phyloP scores from a whole-genome alignment of 2,329 filamentous ascomycete genomes.

The Scedosporium dehoogii region DNA sequence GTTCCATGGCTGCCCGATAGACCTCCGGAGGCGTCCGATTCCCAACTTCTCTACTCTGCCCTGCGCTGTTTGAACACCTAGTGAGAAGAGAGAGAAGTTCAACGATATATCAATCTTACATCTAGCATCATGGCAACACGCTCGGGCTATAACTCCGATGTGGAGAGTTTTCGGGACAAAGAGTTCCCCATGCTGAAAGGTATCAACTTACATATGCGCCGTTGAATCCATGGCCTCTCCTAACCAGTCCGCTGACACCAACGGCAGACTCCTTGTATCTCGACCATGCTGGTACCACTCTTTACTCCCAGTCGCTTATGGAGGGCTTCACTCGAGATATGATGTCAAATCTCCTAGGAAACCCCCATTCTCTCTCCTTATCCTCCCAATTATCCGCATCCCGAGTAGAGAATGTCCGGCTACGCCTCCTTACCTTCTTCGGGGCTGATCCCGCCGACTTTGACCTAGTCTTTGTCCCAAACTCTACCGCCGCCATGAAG shows the following conservation, averaged over 20 bases:
- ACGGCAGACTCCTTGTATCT: conserved; percentile 35
- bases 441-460: conserved; percentile 48
- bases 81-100: background rate
- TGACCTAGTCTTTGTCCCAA: conserved; percentile 52
- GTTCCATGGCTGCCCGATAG: too few species aligned
- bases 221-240: too few species aligned
- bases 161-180: conserved; percentile 46
- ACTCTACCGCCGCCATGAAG: conserved; percentile 54
- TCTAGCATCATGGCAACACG: conserved; percentile 2
- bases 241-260: background rate
- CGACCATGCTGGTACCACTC: conserved; percentile 47
- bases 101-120: background rate
- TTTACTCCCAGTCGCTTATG: conserved; percentile 49
- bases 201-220: conserved; percentile 19
- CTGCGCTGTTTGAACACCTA: too few species aligned
- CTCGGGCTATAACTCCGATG: conserved; percentile 43
- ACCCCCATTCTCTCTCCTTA: conserved; percentile 55
- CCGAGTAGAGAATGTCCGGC: conserved; percentile 45
- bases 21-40: too few species aligned
- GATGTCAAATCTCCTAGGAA: conserved; percentile 50
- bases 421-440: conserved; percentile 45
- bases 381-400: conserved; percentile 48
- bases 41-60: too few species aligned
- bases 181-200: conserved; percentile 66
- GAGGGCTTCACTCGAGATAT: conserved; percentile 45